Evolutionary conservation across 345 rosid species (phyloP).

Genomic region (Bruguiera parviflora): DNA sequence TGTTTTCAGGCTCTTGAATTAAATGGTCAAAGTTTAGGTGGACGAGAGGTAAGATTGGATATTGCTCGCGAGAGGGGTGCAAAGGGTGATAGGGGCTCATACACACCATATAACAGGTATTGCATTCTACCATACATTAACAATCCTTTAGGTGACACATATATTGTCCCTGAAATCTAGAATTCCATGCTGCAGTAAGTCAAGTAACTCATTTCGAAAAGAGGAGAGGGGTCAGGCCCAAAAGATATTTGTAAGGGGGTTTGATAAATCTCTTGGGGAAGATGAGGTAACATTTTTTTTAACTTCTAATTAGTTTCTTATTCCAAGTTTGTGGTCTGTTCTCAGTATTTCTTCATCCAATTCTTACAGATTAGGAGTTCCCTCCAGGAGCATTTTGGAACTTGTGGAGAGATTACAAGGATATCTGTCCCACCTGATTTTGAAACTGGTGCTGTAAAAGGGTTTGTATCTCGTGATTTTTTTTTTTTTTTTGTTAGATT

Average conservation of each 20-base stretch:
- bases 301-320: background rate
- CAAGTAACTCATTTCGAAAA: slow-evolving; percentile 42
- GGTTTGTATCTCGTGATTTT: slow-evolving; percentile 43
- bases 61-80: slow-evolving; percentile 62
- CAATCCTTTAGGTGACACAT: background rate
- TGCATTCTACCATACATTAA: background rate
- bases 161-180: background rate
- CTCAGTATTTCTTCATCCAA: background rate
- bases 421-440: slow-evolving; percentile 60
- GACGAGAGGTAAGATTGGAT: slow-evolving; percentile 66
- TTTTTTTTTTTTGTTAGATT: background rate
- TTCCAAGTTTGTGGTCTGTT: background rate
- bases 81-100: slow-evolving; percentile 18
- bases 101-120: slow-evolving; percentile 68
- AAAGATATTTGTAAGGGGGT: slow-evolving; percentile 55
- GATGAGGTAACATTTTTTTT: slow-evolving; percentile 43
- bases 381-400: slow-evolving; percentile 54
- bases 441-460: slow-evolving; percentile 61
- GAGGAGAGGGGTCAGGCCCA: slow-evolving; percentile 40
- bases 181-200: slow-evolving; percentile 37
- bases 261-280: slow-evolving; percentile 47
- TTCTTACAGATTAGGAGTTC: slow-evolving; percentile 46
- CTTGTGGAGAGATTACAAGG: slow-evolving; percentile 67
- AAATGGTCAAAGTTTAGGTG: slow-evolving; percentile 45
- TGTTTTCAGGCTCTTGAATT: slow-evolving; percentile 52